These are phyloP conservation scores for Malus hybrid DNA, from an alignment of 331 rosid species.

Conservation along the genomic window DNA sequence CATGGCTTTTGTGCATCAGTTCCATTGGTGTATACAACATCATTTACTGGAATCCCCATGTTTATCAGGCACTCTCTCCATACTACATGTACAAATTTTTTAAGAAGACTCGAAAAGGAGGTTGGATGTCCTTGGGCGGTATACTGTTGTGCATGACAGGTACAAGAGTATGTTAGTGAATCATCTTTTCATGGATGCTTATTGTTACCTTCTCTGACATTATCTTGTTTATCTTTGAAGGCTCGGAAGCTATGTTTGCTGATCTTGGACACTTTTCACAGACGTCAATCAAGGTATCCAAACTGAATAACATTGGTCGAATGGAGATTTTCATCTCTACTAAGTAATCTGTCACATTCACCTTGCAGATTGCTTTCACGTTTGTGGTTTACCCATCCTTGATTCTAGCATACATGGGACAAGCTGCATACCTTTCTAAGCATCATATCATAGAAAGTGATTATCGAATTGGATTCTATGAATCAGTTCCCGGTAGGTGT, in stretches of 20 bases:
- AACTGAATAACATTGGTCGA: background rate
- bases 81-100: constrained; percentile 88
- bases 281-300: constrained; percentile 77
- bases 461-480: constrained; percentile 81
- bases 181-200: constrained; percentile 1
- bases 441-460: constrained; percentile 58
- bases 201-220: constrained; percentile 15
- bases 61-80: constrained; percentile 89
- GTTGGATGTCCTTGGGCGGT: constrained; percentile 99
- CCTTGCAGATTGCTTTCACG: constrained; percentile 90
- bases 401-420: constrained; percentile 95
- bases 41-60: constrained; percentile 81
- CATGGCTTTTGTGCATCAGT: constrained; percentile 93
- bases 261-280: constrained; percentile 95
- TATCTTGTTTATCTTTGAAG: constrained; percentile 31
- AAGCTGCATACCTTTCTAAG: constrained; percentile 96
- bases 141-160: constrained; percentile 88
- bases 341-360: background rate
- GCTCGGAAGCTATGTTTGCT: constrained; percentile 99
- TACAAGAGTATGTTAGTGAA: constrained; percentile 23
- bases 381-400: constrained; percentile 87
- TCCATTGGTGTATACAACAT: constrained; percentile 81
- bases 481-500: constrained; percentile 85
- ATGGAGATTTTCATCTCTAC: background rate
- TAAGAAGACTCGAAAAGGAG: constrained; percentile 66